These are phyloP conservation scores for Cyberlindnera maclurae DNA, from an alignment of 805 yeast genomes.

Conservation along the genomic window DNA sequence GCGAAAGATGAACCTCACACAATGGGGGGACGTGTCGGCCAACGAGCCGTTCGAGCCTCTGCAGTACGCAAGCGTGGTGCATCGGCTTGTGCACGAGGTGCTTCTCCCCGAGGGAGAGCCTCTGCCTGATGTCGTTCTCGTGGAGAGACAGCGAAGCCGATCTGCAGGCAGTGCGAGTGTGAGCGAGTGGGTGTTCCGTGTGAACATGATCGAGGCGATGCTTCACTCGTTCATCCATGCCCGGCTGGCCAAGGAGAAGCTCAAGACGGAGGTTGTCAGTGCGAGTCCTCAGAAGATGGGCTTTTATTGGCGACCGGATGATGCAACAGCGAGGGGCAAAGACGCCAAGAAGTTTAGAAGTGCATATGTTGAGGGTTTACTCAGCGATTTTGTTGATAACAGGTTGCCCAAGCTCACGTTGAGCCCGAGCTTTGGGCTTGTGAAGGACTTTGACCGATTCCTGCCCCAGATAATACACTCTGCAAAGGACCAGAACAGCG, in stretches of 20 bases:
- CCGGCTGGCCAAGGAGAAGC: conserved; percentile 2
- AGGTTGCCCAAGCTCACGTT: neutral
- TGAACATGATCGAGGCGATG: conserved; percentile 50
- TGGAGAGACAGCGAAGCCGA: conserved; percentile 54
- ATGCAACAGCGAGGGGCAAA: conserved; percentile 1
- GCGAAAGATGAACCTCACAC: conserved; percentile 27
- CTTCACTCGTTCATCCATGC: conserved; percentile 26
- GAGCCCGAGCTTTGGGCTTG: neutral
- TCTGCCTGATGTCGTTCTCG: conserved; percentile 35
- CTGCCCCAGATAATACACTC: neutral
- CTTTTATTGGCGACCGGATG: conserved; percentile 17
- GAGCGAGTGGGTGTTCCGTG: conserved; percentile 43
- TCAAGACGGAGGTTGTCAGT: conserved; percentile 11
- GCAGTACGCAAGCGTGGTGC: conserved; percentile 19
- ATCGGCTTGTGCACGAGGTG: conserved; percentile 22
- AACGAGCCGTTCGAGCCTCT: conserved; percentile 19
- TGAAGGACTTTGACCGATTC: neutral
- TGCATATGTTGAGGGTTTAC: conserved; percentile 13
- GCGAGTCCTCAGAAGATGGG: conserved; percentile 20
- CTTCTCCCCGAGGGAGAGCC: conserved; percentile 14
- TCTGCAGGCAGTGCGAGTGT: conserved; percentile 39
- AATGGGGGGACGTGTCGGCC: conserved; percentile 9
- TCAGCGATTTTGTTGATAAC: neutral
- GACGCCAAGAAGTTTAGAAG: conserved; percentile 15
- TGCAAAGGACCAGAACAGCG: neutral